These are phyloP conservation scores for Psilocybe tampanensis DNA, from an alignment of 768 basidiomycete genomes.

Conservation along the genomic window DNA sequence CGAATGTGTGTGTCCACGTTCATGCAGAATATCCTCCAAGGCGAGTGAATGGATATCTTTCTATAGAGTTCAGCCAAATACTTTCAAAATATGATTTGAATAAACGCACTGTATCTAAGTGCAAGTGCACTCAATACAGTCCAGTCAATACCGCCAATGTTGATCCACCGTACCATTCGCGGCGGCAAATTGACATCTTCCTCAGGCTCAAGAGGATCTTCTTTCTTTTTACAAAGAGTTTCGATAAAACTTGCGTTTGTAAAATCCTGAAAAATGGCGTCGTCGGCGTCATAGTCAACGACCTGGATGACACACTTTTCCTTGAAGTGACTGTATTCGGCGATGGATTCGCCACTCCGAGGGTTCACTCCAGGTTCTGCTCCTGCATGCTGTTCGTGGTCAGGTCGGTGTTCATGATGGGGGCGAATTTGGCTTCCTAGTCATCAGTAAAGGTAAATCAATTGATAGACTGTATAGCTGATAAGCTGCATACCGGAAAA, in stretches of 20 bases:
- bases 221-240: constrained; percentile 39
- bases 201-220: background rate
- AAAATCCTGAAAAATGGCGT: constrained; percentile 45
- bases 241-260: constrained; percentile 53
- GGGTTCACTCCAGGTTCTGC: constrained; percentile 71
- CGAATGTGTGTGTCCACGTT: constrained; percentile 49
- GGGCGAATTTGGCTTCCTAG: background rate
- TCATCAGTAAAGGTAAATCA: no score
- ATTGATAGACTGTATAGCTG: no score
- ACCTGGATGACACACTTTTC: constrained; percentile 63
- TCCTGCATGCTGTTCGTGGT: constrained; percentile 38
- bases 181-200: constrained; percentile 34
- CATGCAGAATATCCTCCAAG: constrained; percentile 64
- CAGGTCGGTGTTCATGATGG: constrained; percentile 11
- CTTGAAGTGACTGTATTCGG: constrained; percentile 52
- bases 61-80: background rate
- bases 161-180: constrained; percentile 55
- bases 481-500: no score
- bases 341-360: constrained; percentile 45
- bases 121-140: constrained; percentile 63
- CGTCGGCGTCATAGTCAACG: constrained; percentile 56
- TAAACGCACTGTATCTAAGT: constrained; percentile 52
- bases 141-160: constrained; percentile 64
- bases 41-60: constrained; percentile 67
- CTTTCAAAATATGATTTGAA: constrained; percentile 9